Base-by-base conservation (phyloP, 1,284 basidiomycete genomes). In the Moesziomyces globuligerus region DNA sequence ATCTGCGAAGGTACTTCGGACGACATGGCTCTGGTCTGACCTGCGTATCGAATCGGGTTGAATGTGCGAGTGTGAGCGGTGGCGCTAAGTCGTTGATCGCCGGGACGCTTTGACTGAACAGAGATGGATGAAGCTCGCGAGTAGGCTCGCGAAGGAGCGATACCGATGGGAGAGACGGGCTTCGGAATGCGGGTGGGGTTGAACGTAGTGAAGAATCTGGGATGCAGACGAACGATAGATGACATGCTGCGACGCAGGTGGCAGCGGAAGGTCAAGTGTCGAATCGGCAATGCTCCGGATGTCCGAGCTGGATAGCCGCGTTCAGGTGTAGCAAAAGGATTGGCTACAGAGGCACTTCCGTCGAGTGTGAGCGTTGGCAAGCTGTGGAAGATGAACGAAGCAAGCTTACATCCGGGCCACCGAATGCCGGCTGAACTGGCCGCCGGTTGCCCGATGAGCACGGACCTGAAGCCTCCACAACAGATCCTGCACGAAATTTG, bases 1-100 rank as follows among this genome's bases (percentile, higher is more conserved):
- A 95, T 96, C 41, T 74, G 81, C 2, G 74, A 62, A 21, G 78
- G 78, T 13, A 78, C 15, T 18, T 48, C 44, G 18, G 64, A 37
- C 5, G 68, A 52, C 61, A 65, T 65, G 18, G 41, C 26, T 23
- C 66, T 51, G n/a, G 28, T 9, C 32, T 34, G 32, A 7, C 32
- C 32, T 34, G 2, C 17, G 5, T 13, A 34, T 17, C 6, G 6
- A 17, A 7, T 34, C 32, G 32, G 6, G 15, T n/a, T 45, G 46
- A 23, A 48, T 18, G n/a, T n/a, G 10, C 21, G 8, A 23, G 20
- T 4, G 40, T 17, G 8, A 18, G 36, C 4, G 9, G 23, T 6
- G 36, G 48, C 11, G 21, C 32, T 34, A 34, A 17, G 32, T 29
- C 10, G 40, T 24, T 21, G 36, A 13, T 28, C 4, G 23, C 26